Base-by-base conservation (phyloP, 2,329 filamentous ascomycete species). In the Paracorniculantispora psalliotae region DNA sequence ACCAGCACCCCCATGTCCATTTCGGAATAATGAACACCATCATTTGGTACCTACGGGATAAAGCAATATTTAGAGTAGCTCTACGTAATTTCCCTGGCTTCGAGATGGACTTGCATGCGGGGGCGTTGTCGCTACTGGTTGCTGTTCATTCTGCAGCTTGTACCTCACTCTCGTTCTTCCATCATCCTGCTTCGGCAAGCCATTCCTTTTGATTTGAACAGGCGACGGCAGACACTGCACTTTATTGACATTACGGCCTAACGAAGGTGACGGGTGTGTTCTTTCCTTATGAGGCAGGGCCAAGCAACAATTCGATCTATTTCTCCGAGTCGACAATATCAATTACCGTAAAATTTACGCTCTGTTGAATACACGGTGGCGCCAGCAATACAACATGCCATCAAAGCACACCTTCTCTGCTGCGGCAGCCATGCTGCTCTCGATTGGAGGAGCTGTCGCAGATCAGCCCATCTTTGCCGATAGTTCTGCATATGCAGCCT, bases 381-480 rank as follows among this genome's bases (percentile, higher is more conserved):
- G 3, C n/a, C 43, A 15, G 12, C 19, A 3, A 2, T 13, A 8
- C 35, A 48, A 46, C 3, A 59, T 59, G 57, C 44, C 43, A 7
- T 49, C 33, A 15, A 39, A 44, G 25, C 43, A 33, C 17, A 44
- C 50, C 23, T 33, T 37, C 17, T 21, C 46, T 5, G 46, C 46
- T 6, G 59, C 47, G 10, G 46, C 48, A 1, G 52, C 55, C 13
- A 58, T 62, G 10, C 48, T 64, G 43, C 55, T 59, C 35, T 59
- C 43, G 28, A 12, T 54, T 4, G 39, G 59, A 13, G 53, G 53
- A 41, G 61, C 44, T 21, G 30, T 46, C n/a, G 67, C 69, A 4
- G 70, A 73, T 49, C 58, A 62, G n/a, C 47, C 63, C n/a, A 46
- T 62, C 50, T 66, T 67, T 41, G 64, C 62, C 52, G 65, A 69